phyloP scores from a whole-genome alignment of 805 yeast genomes.

The Barnettozyma wickerhamii region DNA sequence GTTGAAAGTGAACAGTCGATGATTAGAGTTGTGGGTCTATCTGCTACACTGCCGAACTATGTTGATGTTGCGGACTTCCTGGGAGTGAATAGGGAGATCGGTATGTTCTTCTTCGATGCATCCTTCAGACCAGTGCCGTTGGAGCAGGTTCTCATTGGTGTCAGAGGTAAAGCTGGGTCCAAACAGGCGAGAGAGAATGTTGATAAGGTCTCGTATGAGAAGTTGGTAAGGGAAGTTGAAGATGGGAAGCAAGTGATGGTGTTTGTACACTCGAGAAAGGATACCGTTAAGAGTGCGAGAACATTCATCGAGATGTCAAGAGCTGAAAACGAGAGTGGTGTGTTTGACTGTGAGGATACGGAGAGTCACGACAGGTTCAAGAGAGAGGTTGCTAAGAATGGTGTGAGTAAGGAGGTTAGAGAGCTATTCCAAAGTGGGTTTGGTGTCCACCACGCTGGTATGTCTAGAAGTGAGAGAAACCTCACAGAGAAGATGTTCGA shows the following conservation, averaged over 20 bases:
- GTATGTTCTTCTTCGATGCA: constrained; percentile 92
- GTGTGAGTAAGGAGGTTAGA: constrained; percentile 71
- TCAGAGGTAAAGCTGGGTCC: constrained; percentile 79
- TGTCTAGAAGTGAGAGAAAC: constrained; percentile 87
- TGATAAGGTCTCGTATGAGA: constrained; percentile 74
- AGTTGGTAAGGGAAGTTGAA: constrained; percentile 59
- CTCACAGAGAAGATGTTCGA: constrained; percentile 84
- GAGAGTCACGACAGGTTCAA: constrained; percentile 40
- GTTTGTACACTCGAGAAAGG: constrained; percentile 93
- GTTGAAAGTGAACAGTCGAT: constrained; percentile 92
- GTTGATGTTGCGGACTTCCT: constrained; percentile 92
- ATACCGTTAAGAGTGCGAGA: constrained; percentile 80
- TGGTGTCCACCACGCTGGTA: constrained; percentile 97
- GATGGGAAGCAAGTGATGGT: constrained; percentile 91
- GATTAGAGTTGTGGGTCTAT: constrained; percentile 90
- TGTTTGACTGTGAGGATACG: constrained; percentile 54
- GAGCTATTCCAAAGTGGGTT: constrained; percentile 81
- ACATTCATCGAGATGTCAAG: constrained; percentile 66
- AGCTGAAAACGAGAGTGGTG: constrained; percentile 47
- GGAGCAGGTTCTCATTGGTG: constrained; percentile 84
- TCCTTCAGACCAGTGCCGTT: constrained; percentile 92
- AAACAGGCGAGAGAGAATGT: constrained; percentile 63
- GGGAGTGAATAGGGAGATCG: constrained; percentile 84
- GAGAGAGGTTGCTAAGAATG: constrained; percentile 66
- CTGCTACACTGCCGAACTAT: constrained; percentile 91